Evolutionary conservation across 306 rosid genomes (phyloP).

Genomic region (Quercus agrifolia): DNA sequence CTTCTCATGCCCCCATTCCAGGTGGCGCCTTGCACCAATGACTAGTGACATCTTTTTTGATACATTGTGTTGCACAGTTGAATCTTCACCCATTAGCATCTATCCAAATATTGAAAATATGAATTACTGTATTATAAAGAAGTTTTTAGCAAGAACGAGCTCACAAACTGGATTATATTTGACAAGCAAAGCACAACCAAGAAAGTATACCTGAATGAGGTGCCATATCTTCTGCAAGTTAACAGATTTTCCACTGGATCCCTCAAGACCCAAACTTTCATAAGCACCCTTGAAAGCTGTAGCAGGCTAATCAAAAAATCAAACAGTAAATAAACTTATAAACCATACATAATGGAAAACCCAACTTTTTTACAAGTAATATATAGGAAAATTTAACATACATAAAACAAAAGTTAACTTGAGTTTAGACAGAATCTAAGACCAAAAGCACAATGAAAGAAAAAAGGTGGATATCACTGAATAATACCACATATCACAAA

Average conservation of each 20-base stretch:
- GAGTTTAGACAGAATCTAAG: neutral
- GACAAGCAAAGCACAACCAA: slow-evolving; percentile 11
- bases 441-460: neutral
- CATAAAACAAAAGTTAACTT: neutral
- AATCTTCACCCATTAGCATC: slow-evolving; percentile 75
- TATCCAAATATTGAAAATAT: slow-evolving; percentile 32
- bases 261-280: slow-evolving; percentile 70
- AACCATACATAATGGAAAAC: neutral
- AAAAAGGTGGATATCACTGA: neutral
- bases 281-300: slow-evolving; percentile 82
- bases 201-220: slow-evolving; percentile 71
- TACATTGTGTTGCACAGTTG: slow-evolving; percentile 36
- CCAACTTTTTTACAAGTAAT: neutral
- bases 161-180: neutral
- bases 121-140: slow-evolving; percentile 14
- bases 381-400: neutral
- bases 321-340: neutral
- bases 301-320: slow-evolving; percentile 53
- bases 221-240: slow-evolving; percentile 95
- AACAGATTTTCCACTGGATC: slow-evolving; percentile 89
- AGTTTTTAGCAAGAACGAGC: neutral
- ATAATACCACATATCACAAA: neutral
- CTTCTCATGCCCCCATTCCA: slow-evolving; percentile 95
- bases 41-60: slow-evolving; percentile 78
- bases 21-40: slow-evolving; percentile 93